phyloP scores from a whole-genome alignment of 352 stramenopile genomes.

The Globisporangium barbulae region DNA sequence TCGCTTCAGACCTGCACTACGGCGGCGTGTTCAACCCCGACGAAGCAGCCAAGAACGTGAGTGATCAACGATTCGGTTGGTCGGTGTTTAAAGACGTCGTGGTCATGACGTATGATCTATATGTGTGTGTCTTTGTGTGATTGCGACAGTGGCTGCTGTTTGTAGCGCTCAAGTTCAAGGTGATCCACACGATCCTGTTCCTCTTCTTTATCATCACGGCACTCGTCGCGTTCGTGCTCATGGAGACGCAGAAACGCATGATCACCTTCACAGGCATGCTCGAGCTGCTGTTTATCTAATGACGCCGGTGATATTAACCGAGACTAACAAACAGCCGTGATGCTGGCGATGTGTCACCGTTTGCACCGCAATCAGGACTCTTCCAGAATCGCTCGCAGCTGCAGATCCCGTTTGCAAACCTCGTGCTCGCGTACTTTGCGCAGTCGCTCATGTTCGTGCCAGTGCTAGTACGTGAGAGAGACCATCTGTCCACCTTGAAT shows the following conservation, averaged over 20 bases:
- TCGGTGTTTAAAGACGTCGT: too few relatives aligned
- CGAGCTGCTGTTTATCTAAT: neutral
- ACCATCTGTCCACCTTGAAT: neutral
- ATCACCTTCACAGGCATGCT: constrained; percentile 82
- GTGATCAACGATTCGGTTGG: constrained; percentile 6
- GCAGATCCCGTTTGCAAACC: constrained; percentile 60
- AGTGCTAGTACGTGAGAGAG: constrained; percentile 68
- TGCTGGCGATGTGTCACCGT: neutral
- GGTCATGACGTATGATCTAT: neutral
- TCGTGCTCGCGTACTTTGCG: constrained; percentile 88
- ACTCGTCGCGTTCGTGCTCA: constrained; percentile 91
- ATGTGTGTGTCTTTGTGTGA: neutral
- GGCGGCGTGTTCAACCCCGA: constrained; percentile 46
- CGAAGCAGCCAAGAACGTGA: constrained; percentile 26
- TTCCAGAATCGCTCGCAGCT: constrained; percentile 82
- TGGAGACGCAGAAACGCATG: constrained; percentile 93
- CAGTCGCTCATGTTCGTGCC: constrained; percentile 93
- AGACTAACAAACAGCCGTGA: neutral
- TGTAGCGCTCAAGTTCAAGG: constrained; percentile 81
- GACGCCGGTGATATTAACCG: neutral
- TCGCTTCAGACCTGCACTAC: constrained; percentile 70
- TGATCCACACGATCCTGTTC: constrained; percentile 90
- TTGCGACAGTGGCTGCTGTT: constrained; percentile 30
- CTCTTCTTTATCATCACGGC: constrained; percentile 94
- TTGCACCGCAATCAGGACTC: constrained; percentile 36